Percentiles rank a stretch among this genome's conserved stretches.
Evolutionary conservation across 2,329 filamentous ascomycete genomes (phyloP).

Genomic region (Colletotrichum sp.): DNA sequence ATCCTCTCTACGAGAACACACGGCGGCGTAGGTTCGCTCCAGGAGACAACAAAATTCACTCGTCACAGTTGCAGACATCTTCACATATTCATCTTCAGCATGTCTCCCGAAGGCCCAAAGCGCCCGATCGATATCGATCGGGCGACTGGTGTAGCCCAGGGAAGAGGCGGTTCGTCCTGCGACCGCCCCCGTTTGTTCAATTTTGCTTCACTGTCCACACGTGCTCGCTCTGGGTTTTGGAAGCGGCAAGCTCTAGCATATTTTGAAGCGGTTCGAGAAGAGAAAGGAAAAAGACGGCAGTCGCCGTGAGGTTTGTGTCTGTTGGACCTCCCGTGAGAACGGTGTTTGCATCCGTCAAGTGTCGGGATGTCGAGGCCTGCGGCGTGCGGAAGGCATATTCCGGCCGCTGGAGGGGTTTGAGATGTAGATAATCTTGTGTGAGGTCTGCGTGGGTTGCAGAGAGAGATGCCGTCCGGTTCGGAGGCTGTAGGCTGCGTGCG

Average conservation of each 20-base stretch:
- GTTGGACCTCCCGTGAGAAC: background rate
- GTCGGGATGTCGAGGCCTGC: background rate
- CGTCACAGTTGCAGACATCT: background rate
- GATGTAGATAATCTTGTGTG: accelerated
- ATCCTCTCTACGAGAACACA: background rate
- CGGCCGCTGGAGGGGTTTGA: background rate
- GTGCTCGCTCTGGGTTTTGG: slow-evolving; percentile 60
- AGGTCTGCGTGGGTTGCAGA: background rate
- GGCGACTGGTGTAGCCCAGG: slow-evolving; percentile 22
- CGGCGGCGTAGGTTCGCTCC: too few relatives aligned
- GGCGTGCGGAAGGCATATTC: background rate
- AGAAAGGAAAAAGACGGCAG: background rate
- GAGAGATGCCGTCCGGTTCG: background rate
- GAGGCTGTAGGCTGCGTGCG: background rate
- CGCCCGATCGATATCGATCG: slow-evolving; percentile 26
- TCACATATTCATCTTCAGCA: background rate
- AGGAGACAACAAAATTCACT: background rate
- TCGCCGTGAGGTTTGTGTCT: background rate
- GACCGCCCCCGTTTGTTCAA: slow-evolving; percentile 39
- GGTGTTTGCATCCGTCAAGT: background rate
- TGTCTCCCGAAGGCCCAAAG: slow-evolving; percentile 29
- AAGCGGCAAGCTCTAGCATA: slow-evolving; percentile 72
- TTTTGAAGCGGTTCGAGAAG: slow-evolving; percentile 54
- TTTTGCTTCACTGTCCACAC: slow-evolving; percentile 76
- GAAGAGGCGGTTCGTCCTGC: slow-evolving; percentile 29